Conservation (phyloP, 1,284 basidiomycete species). For the Pseudozyma pruni region DNA sequence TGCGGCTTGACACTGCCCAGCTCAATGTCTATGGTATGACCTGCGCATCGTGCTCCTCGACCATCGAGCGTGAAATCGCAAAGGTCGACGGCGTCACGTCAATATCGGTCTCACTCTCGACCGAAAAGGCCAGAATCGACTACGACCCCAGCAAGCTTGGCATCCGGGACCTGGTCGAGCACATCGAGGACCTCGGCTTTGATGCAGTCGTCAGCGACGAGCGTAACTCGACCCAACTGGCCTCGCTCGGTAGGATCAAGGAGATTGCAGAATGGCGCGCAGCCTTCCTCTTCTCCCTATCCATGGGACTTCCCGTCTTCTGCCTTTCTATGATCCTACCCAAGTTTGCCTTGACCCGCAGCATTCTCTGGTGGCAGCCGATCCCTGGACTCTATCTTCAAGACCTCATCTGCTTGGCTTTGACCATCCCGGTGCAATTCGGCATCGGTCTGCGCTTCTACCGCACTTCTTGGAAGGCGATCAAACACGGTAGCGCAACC, state of each 20-base stretch:
- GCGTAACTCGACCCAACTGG: constrained; percentile 84
- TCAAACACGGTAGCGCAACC: constrained; percentile 88
- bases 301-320: constrained; percentile 92
- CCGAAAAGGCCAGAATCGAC: constrained; percentile 55
- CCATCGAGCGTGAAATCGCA: constrained; percentile 82
- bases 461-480: constrained; percentile 85
- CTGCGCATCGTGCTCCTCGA: constrained; percentile 81
- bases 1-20: constrained; percentile 26
- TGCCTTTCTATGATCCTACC: constrained; percentile 88
- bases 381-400: constrained; percentile 76
- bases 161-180: constrained; percentile 57
- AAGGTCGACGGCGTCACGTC: constrained; percentile 69
- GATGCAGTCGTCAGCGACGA: constrained; percentile 86
- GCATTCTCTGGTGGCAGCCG: constrained; percentile 60
- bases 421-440: constrained; percentile 93
- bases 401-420: constrained; percentile 80
- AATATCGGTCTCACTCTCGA: constrained; percentile 54
- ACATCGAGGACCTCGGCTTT: constrained; percentile 82
- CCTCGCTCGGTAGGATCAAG: constrained; percentile 88
- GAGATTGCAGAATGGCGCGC: constrained; percentile 89
- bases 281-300: constrained; percentile 80
- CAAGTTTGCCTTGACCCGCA: constrained; percentile 70
- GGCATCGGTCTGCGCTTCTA: constrained; percentile 91
- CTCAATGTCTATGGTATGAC: constrained; percentile 91
- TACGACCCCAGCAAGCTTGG: constrained; percentile 53